A percentile compares a stretch with the other conserved stretches of the same genome.
Evolutionary conservation across 257 asterid species (phyloP).

Genomic region (Solanum acaule): DNA sequence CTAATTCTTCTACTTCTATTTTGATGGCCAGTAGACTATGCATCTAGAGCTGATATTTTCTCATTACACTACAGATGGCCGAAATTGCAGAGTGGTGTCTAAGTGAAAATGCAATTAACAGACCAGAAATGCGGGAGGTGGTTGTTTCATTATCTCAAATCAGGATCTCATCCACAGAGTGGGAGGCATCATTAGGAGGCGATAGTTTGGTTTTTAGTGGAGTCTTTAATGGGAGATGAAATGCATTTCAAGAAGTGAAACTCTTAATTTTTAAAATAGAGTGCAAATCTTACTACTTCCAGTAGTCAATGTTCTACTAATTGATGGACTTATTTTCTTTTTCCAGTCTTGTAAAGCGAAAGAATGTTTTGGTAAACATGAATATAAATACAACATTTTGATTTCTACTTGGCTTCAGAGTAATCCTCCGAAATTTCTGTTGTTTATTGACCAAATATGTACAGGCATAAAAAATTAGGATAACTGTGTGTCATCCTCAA

Average conservation of each 20-base stretch:
- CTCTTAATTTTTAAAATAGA: not conserved
- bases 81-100: conserved; percentile 74
- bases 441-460: not conserved
- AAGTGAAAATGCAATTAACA: conserved; percentile 57
- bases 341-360: not conserved
- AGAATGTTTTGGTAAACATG: not conserved
- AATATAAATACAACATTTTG: not conserved
- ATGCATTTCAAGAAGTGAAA: not conserved
- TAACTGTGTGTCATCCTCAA: not conserved
- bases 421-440: not conserved
- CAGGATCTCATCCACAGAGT: conserved; percentile 56
- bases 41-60: not conserved
- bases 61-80: conserved; percentile 42
- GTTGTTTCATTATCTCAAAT: conserved; percentile 53
- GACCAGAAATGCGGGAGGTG: conserved; percentile 78
- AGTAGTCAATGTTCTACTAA: not conserved
- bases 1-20: not conserved
- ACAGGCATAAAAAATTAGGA: not conserved
- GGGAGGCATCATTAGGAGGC: conserved; percentile 93
- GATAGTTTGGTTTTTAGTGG: conserved; percentile 76
- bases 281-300: not conserved
- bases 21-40: not conserved
- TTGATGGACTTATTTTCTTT: not conserved
- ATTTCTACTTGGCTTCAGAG: not conserved
- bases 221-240: conserved; percentile 52